Evolutionary conservation across 371 early-diverging fungal genomes (phyloP), one percentile per base, ranked within the genome.

Genomic region (Smittium mucronatum): DNA sequence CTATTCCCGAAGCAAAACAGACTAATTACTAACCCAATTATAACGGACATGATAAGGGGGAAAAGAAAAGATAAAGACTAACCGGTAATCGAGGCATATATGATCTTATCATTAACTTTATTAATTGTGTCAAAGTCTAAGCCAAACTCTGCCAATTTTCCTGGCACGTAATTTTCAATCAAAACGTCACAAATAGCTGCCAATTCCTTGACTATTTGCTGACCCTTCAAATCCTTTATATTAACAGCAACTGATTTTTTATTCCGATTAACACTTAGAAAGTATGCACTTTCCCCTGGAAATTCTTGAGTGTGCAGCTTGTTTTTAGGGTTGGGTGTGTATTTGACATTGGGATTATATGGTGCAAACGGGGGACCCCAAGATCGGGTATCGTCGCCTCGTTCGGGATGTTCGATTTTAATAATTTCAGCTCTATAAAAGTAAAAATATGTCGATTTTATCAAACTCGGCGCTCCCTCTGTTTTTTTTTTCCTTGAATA

Each of bases 131-230:
- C 81, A 74, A 88, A 94, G 0, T 91, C 91, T 66, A 94, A 78
- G 0, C 93, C 93, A 76, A 88, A 75, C 66, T 82, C 74, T 31
- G 81, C 86, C 28, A 94, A 81, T 64, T 92, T 92, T 1, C 95
- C 93, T 0, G 96, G 94, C 8, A 95, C 77, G 72, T 88, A 94
- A 75, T 95, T 95, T 74, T 95, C 96, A 1, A 95, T 89, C 21
- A 95, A 72, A 1, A 95, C 82, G 75, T 95, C 96, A 5, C 83
- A 80, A 67, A 82, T 73, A 61, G 73, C 70, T 1, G 88, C 93
- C 32, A 95, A 80, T 63, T 86, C 84, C 26, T 82, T 70, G 21
- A 94, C 72, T 30, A 95, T 71, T 57, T 80, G 72, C 29, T 80
- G 80, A 1, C 93, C 96, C 0, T 76, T 78, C 26, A 76, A 74